Evolutionary conservation across 768 basidiomycete species (phyloP).

Genomic region (Russula vinacea): DNA sequence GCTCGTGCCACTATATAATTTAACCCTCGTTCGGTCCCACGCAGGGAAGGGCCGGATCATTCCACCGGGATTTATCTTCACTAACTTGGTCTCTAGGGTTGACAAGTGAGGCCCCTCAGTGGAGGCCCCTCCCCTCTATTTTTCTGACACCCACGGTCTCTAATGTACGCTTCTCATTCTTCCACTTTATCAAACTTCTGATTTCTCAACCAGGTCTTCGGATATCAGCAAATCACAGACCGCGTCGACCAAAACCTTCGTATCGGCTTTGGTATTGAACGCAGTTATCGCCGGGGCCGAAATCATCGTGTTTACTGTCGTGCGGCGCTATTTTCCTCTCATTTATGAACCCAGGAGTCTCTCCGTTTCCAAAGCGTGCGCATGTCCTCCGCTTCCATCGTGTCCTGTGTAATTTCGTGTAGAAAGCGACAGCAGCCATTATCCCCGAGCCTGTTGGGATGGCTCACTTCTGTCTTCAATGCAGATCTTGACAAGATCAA

Average conservation of each 20-base stretch:
- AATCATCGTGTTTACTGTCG: conserved; percentile 72
- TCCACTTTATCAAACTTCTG: neutral
- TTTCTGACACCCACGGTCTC: neutral
- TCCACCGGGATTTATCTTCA: neutral
- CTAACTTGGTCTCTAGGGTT: neutral
- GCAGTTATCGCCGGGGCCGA: conserved; percentile 66
- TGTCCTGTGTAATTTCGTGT: conserved; percentile 8
- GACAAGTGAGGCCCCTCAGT: conserved; percentile 1
- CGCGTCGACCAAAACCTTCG: conserved; percentile 75
- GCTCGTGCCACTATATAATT: neutral
- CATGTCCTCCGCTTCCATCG: conserved; percentile 2
- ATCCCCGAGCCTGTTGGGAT: conserved; percentile 48
- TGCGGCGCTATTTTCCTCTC: conserved; percentile 79
- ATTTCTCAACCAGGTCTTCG: conserved; percentile 37
- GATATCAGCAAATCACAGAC: conserved; percentile 42
- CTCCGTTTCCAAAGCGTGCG: conserved; percentile 53
- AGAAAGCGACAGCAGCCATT: conserved; percentile 63
- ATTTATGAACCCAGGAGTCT: conserved; percentile 85
- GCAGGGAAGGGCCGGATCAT: neutral
- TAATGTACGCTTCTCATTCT: conserved; percentile 15
- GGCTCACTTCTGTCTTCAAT: conserved; percentile 63
- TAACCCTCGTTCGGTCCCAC: neutral
- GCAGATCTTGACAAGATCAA: conserved; percentile 62
- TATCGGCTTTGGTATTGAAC: conserved; percentile 85
- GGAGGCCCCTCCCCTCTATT: neutral